A percentile compares a stretch with the other conserved stretches of the same genome.
phyloP scores from a whole-genome alignment of 1,284 basidiomycete species.

The Ganoderma leucocontextum region DNA sequence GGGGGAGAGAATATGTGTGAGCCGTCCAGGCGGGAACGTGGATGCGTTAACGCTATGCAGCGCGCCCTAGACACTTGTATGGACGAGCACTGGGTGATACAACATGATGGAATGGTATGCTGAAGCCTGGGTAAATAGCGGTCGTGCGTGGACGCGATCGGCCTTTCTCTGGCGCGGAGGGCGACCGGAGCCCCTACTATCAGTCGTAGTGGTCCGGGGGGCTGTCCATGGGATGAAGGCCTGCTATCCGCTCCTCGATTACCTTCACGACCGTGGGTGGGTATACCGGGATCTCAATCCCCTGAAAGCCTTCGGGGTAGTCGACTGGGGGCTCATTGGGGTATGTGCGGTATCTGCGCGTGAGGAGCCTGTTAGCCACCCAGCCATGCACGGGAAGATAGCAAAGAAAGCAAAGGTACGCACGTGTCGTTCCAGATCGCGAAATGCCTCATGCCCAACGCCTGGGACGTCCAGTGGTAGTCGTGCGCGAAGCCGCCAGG shows the following conservation, averaged over 20 bases:
- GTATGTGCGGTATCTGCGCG: slow-evolving; percentile 52
- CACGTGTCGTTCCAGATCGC: slow-evolving; percentile 82
- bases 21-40: background rate
- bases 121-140: background rate
- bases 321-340: slow-evolving; percentile 61
- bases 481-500: slow-evolving; percentile 83
- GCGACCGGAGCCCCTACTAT: background rate
- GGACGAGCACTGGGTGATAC: background rate
- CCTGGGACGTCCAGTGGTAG: slow-evolving; percentile 79
- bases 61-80: background rate
- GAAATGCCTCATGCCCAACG: slow-evolving; percentile 79
- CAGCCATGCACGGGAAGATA: background rate
- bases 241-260: slow-evolving; percentile 65
- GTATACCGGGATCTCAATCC: slow-evolving; percentile 71
- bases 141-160: background rate
- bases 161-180: background rate
- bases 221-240: slow-evolving; percentile 30
- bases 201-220: background rate
- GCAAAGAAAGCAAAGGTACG: slow-evolving; percentile 38
- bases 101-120: background rate
- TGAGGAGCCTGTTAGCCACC: slow-evolving; percentile 10
- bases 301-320: slow-evolving; percentile 84
- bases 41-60: slow-evolving; percentile 1
- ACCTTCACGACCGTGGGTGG: slow-evolving; percentile 61
- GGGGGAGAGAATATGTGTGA: background rate